phyloP scores from a whole-genome alignment of 176 grass and related monocot species.

The Raddia distichophylla region DNA sequence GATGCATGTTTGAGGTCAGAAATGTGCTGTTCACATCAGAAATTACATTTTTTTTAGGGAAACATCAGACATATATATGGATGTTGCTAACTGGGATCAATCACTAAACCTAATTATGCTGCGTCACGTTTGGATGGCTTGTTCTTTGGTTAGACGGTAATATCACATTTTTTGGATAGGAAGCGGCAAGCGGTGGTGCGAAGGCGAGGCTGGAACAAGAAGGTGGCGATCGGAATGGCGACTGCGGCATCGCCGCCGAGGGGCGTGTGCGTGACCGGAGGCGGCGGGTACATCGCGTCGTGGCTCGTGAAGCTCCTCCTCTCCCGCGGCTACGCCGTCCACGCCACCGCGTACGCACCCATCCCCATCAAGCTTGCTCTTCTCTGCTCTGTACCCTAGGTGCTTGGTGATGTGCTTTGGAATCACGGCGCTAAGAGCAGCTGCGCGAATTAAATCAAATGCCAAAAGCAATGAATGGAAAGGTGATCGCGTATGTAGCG shows the following conservation, averaged over 20 bases:
- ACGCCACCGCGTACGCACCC: constrained; percentile 37
- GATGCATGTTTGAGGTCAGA: background rate
- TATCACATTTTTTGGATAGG: background rate
- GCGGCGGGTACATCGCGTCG: constrained; percentile 49
- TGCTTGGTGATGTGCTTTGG: background rate
- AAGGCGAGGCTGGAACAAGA: background rate
- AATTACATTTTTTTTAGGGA: no score
- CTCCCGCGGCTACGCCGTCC: constrained; percentile 55
- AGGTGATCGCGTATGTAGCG: background rate
- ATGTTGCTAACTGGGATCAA: background rate
- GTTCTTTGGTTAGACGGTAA: background rate
- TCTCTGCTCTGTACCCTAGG: background rate
- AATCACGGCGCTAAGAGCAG: background rate
- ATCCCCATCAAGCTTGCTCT: background rate
- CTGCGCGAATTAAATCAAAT: background rate
- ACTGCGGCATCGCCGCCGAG: background rate
- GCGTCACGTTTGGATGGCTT: no score
- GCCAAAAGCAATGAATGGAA: background rate
- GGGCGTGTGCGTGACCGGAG: constrained; percentile 56
- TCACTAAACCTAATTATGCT: background rate
- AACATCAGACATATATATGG: background rate
- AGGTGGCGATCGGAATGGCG: background rate
- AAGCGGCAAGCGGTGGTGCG: background rate
- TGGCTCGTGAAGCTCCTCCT: constrained; percentile 72
- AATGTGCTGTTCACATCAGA: no score